phyloP scores from a whole-genome alignment of 306 rosid genomes.

The Pterocarpus macrocarpus region DNA sequence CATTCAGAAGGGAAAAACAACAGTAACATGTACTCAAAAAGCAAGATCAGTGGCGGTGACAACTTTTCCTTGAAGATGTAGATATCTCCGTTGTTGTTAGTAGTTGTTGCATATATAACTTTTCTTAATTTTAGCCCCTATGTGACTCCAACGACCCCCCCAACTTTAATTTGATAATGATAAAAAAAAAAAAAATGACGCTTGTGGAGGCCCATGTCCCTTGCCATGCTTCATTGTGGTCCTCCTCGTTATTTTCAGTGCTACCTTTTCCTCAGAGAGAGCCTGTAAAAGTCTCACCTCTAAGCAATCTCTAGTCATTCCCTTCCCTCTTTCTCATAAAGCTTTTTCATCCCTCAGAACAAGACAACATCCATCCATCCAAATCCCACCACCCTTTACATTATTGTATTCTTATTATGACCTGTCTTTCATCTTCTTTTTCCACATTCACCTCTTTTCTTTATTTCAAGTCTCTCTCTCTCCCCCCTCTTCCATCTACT shows the following conservation, averaged over 20 bases:
- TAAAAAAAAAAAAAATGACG: background rate
- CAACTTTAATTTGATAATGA: slow-evolving; percentile 34
- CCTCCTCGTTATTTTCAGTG: slow-evolving; percentile 61
- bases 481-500: slow-evolving; percentile 18
- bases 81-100: slow-evolving; percentile 28
- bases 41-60: slow-evolving; percentile 42
- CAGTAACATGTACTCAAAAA: slow-evolving; percentile 37
- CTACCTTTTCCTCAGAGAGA: slow-evolving; percentile 40
- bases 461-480: slow-evolving; percentile 21
- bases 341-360: slow-evolving; percentile 43
- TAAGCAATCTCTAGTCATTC: slow-evolving; percentile 51
- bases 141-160: slow-evolving; percentile 25
- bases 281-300: slow-evolving; percentile 50
- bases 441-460: slow-evolving; percentile 12
- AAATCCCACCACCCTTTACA: slow-evolving; percentile 61
- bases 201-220: slow-evolving; percentile 47
- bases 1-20: slow-evolving; percentile 10
- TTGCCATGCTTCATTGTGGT: slow-evolving; percentile 46
- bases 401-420: slow-evolving; percentile 55
- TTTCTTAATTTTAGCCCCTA: slow-evolving; percentile 15
- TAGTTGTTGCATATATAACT: slow-evolving; percentile 1
- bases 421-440: slow-evolving; percentile 66
- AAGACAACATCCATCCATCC: slow-evolving; percentile 64
- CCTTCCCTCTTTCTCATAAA: slow-evolving; percentile 36
- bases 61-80: slow-evolving; percentile 49